Evolutionary conservation across 306 rosid species (phyloP).

Genomic region (Vigna radiata): DNA sequence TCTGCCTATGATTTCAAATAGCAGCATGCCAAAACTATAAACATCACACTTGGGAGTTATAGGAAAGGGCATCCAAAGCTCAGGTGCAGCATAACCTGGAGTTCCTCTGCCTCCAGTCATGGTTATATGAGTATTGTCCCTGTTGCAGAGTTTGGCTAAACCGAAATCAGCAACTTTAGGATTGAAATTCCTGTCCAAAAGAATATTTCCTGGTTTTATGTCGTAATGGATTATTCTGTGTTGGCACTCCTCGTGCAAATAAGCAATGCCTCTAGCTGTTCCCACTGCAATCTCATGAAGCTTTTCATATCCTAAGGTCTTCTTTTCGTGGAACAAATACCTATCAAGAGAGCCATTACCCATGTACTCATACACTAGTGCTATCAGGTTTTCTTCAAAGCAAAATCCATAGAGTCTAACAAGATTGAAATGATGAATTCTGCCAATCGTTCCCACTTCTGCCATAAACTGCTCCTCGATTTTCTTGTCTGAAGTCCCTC

Average conservation of each 20-base stretch:
- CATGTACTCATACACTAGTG: conserved; percentile 61
- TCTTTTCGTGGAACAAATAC: conserved; percentile 46
- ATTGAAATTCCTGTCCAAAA: conserved; percentile 46
- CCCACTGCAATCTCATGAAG: conserved; percentile 61
- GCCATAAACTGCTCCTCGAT: background rate
- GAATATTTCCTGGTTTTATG: conserved; percentile 65
- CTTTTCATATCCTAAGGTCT: conserved; percentile 45
- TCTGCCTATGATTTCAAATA: conserved; percentile 58
- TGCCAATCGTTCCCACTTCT: background rate
- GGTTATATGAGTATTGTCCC: conserved; percentile 52
- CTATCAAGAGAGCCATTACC: conserved; percentile 58
- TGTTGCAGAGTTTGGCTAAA: conserved; percentile 55
- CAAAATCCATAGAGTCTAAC: conserved; percentile 59
- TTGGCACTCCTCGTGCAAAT: conserved; percentile 59
- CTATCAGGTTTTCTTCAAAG: conserved; percentile 49
- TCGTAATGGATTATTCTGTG: conserved; percentile 65
- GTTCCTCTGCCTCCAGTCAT: conserved; percentile 63
- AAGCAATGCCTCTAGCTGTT: conserved; percentile 58
- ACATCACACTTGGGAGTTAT: conserved; percentile 64
- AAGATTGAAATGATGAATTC: conserved; percentile 51
- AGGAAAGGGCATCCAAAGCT: conserved; percentile 59
- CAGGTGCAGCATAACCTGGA: conserved; percentile 64
- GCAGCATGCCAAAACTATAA: conserved; percentile 62
- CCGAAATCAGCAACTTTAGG: conserved; percentile 69
- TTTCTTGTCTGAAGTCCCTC: conserved; percentile 36